Base-by-base conservation (phyloP, 352 stramenopile species). In the Phytophthora hybrid region DNA sequence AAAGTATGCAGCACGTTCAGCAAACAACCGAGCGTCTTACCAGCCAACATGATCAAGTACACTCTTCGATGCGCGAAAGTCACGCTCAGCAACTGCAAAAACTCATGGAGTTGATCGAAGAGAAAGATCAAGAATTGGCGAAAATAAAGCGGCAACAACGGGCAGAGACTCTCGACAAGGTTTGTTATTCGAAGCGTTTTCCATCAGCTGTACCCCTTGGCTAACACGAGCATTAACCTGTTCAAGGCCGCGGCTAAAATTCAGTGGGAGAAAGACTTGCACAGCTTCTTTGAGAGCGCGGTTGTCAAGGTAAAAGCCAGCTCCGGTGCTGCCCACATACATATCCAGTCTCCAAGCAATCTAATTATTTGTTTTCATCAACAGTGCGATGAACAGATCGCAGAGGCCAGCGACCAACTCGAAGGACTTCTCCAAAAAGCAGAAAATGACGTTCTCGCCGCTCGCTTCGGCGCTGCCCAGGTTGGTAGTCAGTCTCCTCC, bases 321-420 rank as follows among this genome's bases (percentile, higher is more conserved):
- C 41, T 44, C 2, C 16, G 0, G 10, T 44, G 11, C 37, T 44
- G 37, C 11, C 11, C 5, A 44, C 37, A 44, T 26, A 26, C n/a
- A 26, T 2, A 26, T 2, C 1, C 23, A 26, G 23, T 26, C 23
- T 26, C 23, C 23, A 5, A 44, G 2, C 4, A 11, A 16, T 44
- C 11, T 18, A 51, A 3, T n/a, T n/a, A 54, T 14, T n/a, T n/a
- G 14, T 55, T 59, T 18, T 60, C 8, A 37, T 53, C 10, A 14
- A 47, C 29, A 94, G 88, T 89, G 79, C 29, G 84, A 94, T 57
- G 47, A 76, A 0, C 76, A 83, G 46, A 90, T 93, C 34, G 57
- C 72, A 3, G 34, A 72, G 3, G 69, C 80, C 11, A 83, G 71
- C 29, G 57, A 69, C 0, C 61, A 83, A 23, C 73, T 94, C 0